phyloP scores from a whole-genome alignment of 768 basidiomycete genomes.

The Termitomyces sp. region DNA sequence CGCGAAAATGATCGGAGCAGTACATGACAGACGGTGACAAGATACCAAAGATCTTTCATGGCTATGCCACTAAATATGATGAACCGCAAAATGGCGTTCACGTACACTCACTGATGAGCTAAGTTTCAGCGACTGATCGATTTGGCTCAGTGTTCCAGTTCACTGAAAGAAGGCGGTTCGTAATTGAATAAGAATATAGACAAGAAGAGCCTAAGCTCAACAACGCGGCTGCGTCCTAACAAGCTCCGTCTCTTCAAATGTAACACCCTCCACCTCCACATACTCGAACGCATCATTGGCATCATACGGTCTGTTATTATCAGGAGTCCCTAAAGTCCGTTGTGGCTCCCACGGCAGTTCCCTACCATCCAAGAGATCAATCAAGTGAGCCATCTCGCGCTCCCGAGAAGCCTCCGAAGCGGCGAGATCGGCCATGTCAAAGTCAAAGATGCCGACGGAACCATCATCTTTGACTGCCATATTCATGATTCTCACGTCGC shows the following conservation, averaged over 20 bases:
- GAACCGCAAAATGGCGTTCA: neutral
- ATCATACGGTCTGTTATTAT: neutral
- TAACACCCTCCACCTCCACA: neutral
- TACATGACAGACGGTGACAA: neutral
- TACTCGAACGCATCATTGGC: neutral
- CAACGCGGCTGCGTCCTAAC: neutral
- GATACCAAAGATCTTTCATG: neutral
- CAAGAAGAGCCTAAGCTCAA: neutral
- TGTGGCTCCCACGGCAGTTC: neutral
- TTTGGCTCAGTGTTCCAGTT: neutral
- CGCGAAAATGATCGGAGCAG: no score
- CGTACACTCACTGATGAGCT: neutral
- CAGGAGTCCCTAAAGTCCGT: neutral
- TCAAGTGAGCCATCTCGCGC: slow-evolving; percentile 9
- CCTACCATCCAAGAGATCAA: slow-evolving; percentile 3
- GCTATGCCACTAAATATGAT: neutral
- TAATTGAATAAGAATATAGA: neutral
- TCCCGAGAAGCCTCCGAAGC: slow-evolving; percentile 3
- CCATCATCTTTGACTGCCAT: slow-evolving; percentile 15
- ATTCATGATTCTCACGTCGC: slow-evolving; percentile 20
- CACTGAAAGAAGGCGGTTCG: neutral
- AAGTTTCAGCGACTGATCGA: neutral
- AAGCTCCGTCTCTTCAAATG: neutral
- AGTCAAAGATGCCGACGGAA: slow-evolving; percentile 19
- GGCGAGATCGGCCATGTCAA: slow-evolving; percentile 14